Conservation (phyloP, 2,329 filamentous ascomycete species). For the Escovopsis sp. region DNA sequence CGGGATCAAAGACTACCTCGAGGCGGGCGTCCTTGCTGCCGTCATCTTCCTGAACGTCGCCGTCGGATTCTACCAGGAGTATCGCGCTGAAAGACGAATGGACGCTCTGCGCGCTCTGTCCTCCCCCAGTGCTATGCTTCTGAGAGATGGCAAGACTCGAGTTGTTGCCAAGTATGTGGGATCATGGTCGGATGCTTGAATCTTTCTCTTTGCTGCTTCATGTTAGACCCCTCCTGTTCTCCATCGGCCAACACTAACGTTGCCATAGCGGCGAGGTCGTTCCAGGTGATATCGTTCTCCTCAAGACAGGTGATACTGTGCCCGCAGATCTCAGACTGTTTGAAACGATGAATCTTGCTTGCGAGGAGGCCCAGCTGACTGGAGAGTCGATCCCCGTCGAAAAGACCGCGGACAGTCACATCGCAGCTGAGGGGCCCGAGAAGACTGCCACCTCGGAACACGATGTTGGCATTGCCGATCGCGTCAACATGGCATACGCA, state of each 20-base stretch:
- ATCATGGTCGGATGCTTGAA: too few relatives aligned
- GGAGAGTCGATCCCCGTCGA: conserved; percentile 61
- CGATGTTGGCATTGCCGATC: conserved; percentile 52
- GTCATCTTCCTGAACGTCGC: conserved; percentile 55
- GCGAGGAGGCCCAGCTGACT: conserved; percentile 64
- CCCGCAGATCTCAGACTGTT: conserved; percentile 57
- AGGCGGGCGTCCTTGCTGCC: conserved; percentile 50
- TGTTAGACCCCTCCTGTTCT: neutral
- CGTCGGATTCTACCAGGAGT: conserved; percentile 52
- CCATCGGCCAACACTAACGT: conserved; percentile 6
- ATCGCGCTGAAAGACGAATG: conserved; percentile 51
- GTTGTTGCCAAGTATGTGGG: conserved; percentile 39
- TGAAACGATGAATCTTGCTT: conserved; percentile 63
- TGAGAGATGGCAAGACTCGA: conserved; percentile 42
- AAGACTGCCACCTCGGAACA: conserved; percentile 26
- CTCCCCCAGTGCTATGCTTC: conserved; percentile 45
- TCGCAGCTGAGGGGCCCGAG: conserved; percentile 28
- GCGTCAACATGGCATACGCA: conserved; percentile 60
- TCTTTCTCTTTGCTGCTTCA: conserved; percentile 1
- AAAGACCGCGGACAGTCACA: conserved; percentile 41
- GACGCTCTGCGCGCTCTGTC: conserved; percentile 45
- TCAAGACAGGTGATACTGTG: conserved; percentile 59
- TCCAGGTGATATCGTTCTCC: conserved; percentile 52
- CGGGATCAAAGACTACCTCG: conserved; percentile 50
- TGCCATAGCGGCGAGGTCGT: conserved; percentile 42